phyloP scores from a whole-genome alignment of 352 stramenopile genomes.

The Hyaloperonospora arabidopsidis region DNA sequence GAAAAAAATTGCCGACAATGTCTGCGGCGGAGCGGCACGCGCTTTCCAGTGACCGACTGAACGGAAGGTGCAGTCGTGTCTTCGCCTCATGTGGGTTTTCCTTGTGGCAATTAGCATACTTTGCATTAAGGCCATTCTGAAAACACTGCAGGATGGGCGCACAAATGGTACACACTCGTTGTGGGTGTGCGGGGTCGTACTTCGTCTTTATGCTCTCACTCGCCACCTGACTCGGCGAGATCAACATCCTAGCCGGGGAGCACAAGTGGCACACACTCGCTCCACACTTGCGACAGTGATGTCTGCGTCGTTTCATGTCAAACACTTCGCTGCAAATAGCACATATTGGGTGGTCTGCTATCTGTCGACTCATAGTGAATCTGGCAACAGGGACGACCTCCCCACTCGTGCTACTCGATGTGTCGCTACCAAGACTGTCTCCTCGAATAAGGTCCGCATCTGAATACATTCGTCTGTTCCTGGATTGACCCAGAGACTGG shows the following conservation, averaged over 20 bases:
- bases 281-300: constrained; percentile 71
- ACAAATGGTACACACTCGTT: constrained; percentile 78
- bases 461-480: constrained; percentile 31
- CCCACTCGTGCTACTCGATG: constrained; percentile 32
- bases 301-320: constrained; percentile 64
- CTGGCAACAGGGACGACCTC: constrained; percentile 23
- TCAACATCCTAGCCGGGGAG: constrained; percentile 64
- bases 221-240: constrained; percentile 58
- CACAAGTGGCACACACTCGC: constrained; percentile 60
- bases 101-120: constrained; percentile 80
- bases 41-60: constrained; percentile 65
- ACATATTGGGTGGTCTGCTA: constrained; percentile 46
- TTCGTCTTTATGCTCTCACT: constrained; percentile 37
- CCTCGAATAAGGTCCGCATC: constrained; percentile 34
- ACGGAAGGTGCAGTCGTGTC: constrained; percentile 61
- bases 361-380: constrained; percentile 33
- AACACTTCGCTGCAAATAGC: constrained; percentile 75
- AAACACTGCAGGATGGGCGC: constrained; percentile 67
- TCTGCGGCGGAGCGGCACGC: constrained; percentile 67
- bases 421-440: constrained; percentile 38
- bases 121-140: constrained; percentile 54
- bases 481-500: too few relatives aligned
- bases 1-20: constrained; percentile 82
- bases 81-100: constrained; percentile 71
- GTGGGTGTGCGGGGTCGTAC: constrained; percentile 62